Percentiles rank a stretch among this genome's conserved stretches.
These are phyloP conservation scores for Miscanthus sacchariflorus DNA, from an alignment of 202 grass and related monocot species.

Conservation along the genomic window DNA sequence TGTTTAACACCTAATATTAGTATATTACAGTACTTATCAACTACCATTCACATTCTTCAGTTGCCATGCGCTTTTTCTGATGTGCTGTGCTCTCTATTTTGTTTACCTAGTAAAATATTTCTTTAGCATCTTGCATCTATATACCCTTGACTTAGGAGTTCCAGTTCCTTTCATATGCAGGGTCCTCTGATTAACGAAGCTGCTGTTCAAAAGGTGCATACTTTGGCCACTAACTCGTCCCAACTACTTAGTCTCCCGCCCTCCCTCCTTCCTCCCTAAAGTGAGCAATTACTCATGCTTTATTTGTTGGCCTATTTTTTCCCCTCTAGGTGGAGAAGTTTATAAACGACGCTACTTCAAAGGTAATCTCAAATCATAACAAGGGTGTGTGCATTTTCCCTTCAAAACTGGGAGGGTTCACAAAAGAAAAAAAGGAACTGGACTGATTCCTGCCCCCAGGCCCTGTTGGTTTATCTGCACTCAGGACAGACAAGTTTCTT, in stretches of 20 bases:
- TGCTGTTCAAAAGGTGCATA: slow-evolving; percentile 75
- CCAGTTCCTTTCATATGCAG: slow-evolving; percentile 54
- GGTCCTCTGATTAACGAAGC: slow-evolving; percentile 98
- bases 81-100: slow-evolving; percentile 39
- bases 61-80: not conserved
- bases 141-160: slow-evolving; percentile 41
- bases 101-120: slow-evolving; percentile 15
- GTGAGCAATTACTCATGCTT: slow-evolving; percentile 47
- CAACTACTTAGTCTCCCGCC: not conserved
- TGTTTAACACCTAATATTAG: slow-evolving; percentile 26
- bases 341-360: slow-evolving; percentile 79
- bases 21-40: slow-evolving; percentile 6
- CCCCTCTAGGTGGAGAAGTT: slow-evolving; percentile 89
- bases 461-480: not conserved
- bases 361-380: slow-evolving; percentile 65
- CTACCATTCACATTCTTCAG: slow-evolving; percentile 5
- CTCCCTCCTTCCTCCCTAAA: not conserved
- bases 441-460: slow-evolving; percentile 12
- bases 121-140: slow-evolving; percentile 26
- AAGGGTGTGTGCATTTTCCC: not conserved
- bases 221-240: slow-evolving; percentile 21
- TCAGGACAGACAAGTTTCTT: slow-evolving; percentile 1
- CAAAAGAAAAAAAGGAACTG: slow-evolving; percentile 14
- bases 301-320: slow-evolving; percentile 41
- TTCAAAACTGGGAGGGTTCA: slow-evolving; percentile 17